These are phyloP conservation scores for Herpomyces periplanetae DNA, from an alignment of 2,329 filamentous ascomycete species.

Conservation along the genomic window DNA sequence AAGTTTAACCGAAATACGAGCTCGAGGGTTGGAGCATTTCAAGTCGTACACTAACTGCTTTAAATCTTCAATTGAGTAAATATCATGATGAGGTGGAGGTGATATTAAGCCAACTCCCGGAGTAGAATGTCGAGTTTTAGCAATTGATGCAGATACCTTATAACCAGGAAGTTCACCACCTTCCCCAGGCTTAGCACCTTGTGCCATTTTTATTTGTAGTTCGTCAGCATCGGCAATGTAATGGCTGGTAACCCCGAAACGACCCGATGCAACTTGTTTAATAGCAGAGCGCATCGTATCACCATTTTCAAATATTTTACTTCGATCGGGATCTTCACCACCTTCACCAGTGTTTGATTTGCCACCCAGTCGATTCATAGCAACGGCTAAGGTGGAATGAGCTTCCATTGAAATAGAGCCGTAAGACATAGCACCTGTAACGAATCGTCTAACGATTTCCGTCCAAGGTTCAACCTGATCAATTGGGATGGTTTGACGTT, in stretches of 20 bases:
- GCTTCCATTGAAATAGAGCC: constrained; percentile 96
- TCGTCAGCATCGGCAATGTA: constrained; percentile 86
- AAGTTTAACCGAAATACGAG: constrained; percentile 78
- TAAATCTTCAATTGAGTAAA: constrained; percentile 89
- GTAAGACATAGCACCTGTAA: constrained; percentile 92
- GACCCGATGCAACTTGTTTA: constrained; percentile 81
- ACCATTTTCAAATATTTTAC: constrained; percentile 46
- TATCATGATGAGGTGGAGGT: constrained; percentile 81
- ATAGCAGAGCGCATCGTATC: constrained; percentile 92
- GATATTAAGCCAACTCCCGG: constrained; percentile 86
- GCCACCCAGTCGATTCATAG: constrained; percentile 81
- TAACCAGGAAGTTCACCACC: constrained; percentile 86
- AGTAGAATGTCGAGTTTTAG: constrained; percentile 71
- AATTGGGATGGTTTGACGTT: constrained; percentile 44
- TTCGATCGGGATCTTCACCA: constrained; percentile 76
- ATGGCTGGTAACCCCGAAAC: constrained; percentile 77
- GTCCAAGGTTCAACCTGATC: constrained; percentile 96
- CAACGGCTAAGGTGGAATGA: constrained; percentile 70
- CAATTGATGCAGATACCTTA: constrained; percentile 81
- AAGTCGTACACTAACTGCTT: constrained; percentile 94
- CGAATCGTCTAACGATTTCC: constrained; percentile 79
- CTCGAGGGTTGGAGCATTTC: constrained; percentile 73
- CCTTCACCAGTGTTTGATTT: constrained; percentile 95
- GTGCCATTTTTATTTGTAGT: constrained; percentile 96
- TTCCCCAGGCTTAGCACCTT: constrained; percentile 87